Evolutionary conservation across 2,329 filamentous ascomycete species (phyloP).

Genomic region (Trichoderma hamatum): DNA sequence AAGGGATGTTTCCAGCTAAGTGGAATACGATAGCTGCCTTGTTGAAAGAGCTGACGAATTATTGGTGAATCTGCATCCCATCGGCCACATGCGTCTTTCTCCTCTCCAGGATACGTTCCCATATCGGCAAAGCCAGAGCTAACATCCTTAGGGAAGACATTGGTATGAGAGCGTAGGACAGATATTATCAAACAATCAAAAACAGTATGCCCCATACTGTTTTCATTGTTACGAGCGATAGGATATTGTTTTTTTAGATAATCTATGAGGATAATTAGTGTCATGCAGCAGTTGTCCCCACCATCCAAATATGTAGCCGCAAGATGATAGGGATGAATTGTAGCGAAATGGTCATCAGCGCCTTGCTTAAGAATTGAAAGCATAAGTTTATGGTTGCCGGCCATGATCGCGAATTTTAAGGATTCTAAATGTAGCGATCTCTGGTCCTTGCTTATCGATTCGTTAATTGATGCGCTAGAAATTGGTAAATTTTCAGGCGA

Average conservation of each 20-base stretch:
- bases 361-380: not conserved
- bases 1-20: not conserved
- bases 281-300: not conserved
- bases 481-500: not conserved
- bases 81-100: not conserved
- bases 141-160: not conserved
- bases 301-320: not conserved
- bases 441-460: not conserved
- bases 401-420: not conserved
- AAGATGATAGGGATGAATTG: not conserved
- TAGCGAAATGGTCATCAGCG: not conserved
- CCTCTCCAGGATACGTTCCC: not conserved
- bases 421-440: not conserved
- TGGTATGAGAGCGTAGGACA: not conserved
- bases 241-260: not conserved
- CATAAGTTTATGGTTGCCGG: not conserved
- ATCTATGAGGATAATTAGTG: not conserved
- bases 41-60: not conserved
- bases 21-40: not conserved
- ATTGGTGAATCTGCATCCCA: constrained; percentile 11
- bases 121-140: not conserved
- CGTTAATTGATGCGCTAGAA: not conserved
- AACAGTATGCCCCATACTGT: not conserved
- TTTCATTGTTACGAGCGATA: not conserved
- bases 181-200: not conserved